Evolutionary conservation across 345 rosid genomes (phyloP).

Genomic region (Citrus inodora): DNA sequence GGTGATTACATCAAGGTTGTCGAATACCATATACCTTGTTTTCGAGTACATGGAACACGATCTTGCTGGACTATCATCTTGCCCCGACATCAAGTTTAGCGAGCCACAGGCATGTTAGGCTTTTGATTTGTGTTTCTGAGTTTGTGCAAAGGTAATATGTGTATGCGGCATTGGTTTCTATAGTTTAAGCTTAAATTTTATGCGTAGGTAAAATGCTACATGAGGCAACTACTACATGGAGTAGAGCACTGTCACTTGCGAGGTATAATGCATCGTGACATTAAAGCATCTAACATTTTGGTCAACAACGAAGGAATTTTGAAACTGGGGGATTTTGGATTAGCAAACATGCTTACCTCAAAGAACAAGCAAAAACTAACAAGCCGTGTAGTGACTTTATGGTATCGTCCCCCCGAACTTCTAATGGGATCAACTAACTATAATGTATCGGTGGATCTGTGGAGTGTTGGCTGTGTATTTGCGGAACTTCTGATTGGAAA

Average conservation of each 20-base stretch:
- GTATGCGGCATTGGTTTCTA: background rate
- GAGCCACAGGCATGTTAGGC: conserved; percentile 51
- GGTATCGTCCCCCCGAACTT: conserved; percentile 90
- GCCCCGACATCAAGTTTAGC: conserved; percentile 51
- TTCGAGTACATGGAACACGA: conserved; percentile 90
- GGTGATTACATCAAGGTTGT: conserved; percentile 59
- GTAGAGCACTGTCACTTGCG: conserved; percentile 72
- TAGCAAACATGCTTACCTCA: conserved; percentile 53
- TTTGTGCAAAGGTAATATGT: background rate
- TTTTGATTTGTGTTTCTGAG: background rate
- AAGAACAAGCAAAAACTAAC: conserved; percentile 53
- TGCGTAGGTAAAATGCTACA: conserved; percentile 67
- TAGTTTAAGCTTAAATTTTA: background rate
- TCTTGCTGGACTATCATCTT: conserved; percentile 63
- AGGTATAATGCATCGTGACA: conserved; percentile 74
- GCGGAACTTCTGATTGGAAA: conserved; percentile 60
- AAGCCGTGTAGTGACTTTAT: conserved; percentile 75
- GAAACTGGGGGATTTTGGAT: conserved; percentile 73
- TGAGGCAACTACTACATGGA: conserved; percentile 65
- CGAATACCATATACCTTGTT: conserved; percentile 62
- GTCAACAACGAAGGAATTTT: conserved; percentile 64
- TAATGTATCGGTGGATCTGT: conserved; percentile 61
- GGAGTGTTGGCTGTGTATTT: conserved; percentile 85
- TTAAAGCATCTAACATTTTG: conserved; percentile 68
- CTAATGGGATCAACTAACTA: conserved; percentile 77